A percentile compares a stretch with the other conserved stretches of the same genome.
Evolutionary conservation across 108 stramenopile genomes (phyloP).

Genomic region (Conticribra weissflogii): DNA sequence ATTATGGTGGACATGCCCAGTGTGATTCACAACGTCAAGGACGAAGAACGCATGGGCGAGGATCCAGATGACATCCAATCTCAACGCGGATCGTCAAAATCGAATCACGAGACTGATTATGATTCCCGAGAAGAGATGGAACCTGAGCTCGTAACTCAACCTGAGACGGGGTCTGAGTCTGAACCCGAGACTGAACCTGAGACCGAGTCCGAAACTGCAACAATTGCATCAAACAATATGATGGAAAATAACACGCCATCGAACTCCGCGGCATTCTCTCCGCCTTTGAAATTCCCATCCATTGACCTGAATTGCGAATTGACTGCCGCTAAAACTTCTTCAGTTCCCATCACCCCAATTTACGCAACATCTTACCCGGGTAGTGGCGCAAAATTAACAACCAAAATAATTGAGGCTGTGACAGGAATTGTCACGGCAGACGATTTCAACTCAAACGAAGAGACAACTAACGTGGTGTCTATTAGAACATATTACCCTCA

Average conservation of each 20-base stretch:
- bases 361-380: slow-evolving; percentile 26
- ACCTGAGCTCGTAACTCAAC: too few relatives aligned
- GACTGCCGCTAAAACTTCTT: neutral
- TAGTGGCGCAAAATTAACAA: slow-evolving; percentile 24
- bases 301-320: neutral
- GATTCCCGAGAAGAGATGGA: too few relatives aligned
- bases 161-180: neutral
- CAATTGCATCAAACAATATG: neutral
- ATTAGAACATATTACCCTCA: slow-evolving; percentile 23
- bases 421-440: slow-evolving; percentile 26
- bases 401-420: slow-evolving; percentile 6
- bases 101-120: too few relatives aligned
- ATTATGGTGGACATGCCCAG: too few relatives aligned
- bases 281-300: neutral
- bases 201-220: neutral
- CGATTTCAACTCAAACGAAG: slow-evolving; percentile 15
- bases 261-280: neutral
- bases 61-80: too few relatives aligned
- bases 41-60: too few relatives aligned
- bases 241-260: neutral
- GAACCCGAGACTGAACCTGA: neutral
- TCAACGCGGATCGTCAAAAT: too few relatives aligned
- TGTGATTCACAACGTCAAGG: too few relatives aligned
- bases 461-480: slow-evolving; percentile 2
- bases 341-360: neutral